Conservation (phyloP, 148 eudicot genomes). For the Vaccinium myrtillus region DNA sequence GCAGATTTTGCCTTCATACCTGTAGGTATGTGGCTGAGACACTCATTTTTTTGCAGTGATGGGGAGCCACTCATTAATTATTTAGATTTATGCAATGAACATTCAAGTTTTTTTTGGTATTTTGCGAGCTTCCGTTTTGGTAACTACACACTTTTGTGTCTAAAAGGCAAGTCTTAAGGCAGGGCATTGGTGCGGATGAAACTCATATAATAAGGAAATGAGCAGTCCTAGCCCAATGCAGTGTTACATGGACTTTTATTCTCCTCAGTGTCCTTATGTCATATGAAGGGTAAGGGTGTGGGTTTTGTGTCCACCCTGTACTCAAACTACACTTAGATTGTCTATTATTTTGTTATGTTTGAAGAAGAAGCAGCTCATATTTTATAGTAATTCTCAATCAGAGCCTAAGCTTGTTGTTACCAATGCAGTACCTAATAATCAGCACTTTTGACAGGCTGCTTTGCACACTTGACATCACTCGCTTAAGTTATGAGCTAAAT, state of each 20-base stretch:
- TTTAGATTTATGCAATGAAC: background rate
- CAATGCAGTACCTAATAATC: no score
- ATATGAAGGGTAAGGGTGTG: background rate
- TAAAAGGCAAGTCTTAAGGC: background rate
- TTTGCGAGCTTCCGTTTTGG: background rate
- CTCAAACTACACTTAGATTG: background rate
- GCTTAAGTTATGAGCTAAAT: background rate
- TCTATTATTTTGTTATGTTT: background rate
- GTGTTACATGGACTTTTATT: background rate
- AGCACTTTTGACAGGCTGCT: background rate
- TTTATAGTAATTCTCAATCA: background rate
- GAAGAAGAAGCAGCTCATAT: background rate
- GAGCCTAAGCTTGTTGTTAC: background rate
- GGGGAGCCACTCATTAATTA: background rate
- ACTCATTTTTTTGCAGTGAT: background rate
- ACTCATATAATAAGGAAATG: background rate
- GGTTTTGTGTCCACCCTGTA: background rate
- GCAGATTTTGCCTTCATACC: conserved; percentile 92
- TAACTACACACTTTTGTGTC: background rate
- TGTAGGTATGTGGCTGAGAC: conserved; percentile 54
- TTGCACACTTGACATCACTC: background rate
- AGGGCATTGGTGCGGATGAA: background rate
- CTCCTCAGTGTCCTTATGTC: background rate
- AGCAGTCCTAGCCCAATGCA: background rate
- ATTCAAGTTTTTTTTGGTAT: background rate